A percentile compares a stretch with the other conserved stretches of the same genome.
phyloP scores from a whole-genome alignment of 345 rosid genomes.

The Atalantia buxifolia region DNA sequence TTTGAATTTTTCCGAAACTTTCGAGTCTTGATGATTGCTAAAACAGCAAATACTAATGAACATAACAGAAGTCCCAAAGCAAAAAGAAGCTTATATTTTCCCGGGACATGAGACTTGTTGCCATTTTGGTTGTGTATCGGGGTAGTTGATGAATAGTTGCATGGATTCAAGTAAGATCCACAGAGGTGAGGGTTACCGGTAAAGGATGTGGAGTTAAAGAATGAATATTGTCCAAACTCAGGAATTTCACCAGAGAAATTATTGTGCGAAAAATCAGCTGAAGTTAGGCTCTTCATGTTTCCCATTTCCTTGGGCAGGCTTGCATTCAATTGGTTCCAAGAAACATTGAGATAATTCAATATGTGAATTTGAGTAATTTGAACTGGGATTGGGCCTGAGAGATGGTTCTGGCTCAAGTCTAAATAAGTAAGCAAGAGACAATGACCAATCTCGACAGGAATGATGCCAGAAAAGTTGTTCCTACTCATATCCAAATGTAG shows the following conservation, averaged over 20 bases:
- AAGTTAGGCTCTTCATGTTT: constrained; percentile 71
- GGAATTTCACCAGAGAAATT: constrained; percentile 78
- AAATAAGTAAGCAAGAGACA: constrained; percentile 47
- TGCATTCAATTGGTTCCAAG: constrained; percentile 71
- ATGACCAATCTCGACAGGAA: constrained; percentile 64
- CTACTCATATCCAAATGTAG: constrained; percentile 65
- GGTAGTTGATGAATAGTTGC: constrained; percentile 41
- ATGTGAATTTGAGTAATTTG: constrained; percentile 53
- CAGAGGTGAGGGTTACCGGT: constrained; percentile 85
- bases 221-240: constrained; percentile 64
- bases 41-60: constrained; percentile 57
- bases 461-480: constrained; percentile 66
- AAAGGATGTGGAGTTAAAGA: constrained; percentile 83
- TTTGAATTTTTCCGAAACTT: constrained; percentile 38
- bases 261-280: constrained; percentile 86
- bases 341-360: constrained; percentile 72
- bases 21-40: constrained; percentile 63
- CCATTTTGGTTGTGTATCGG: constrained; percentile 27
- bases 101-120: constrained; percentile 30
- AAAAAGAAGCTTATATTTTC: constrained; percentile 66
- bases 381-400: constrained; percentile 58
- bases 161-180: constrained; percentile 61
- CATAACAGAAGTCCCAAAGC: constrained; percentile 72
- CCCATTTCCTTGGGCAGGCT: constrained; percentile 63
- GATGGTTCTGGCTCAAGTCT: constrained; percentile 66